These are phyloP conservation scores for Plasmodium chabaudi DNA, from an alignment of 169 alveolate species.

Conservation along the genomic window DNA sequence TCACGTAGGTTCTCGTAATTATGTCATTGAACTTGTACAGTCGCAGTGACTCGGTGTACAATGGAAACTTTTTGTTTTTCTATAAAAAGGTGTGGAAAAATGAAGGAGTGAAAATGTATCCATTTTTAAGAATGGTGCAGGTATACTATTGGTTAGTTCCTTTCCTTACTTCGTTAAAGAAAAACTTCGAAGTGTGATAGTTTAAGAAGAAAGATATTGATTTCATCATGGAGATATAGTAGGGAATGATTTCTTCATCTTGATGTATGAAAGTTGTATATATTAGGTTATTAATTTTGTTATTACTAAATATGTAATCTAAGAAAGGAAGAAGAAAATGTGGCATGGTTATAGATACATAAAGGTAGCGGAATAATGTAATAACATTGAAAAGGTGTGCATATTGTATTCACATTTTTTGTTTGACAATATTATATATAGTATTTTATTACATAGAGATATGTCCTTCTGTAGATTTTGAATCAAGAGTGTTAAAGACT, in stretches of 20 bases:
- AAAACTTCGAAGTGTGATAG: conserved; percentile 62
- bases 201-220: conserved; percentile 56
- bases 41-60: conserved; percentile 51
- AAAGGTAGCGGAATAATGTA: no score
- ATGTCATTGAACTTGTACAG: conserved; percentile 61
- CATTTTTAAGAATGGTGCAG: background rate
- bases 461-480: conserved; percentile 61
- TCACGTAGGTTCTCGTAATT: conserved; percentile 55
- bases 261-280: conserved; percentile 57
- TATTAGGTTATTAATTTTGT: conserved; percentile 49
- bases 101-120: background rate
- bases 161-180: conserved; percentile 47
- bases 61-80: conserved; percentile 70
- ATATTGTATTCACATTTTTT: background rate
- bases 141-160: background rate
- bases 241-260: conserved; percentile 73
- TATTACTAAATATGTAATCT: conserved; percentile 68
- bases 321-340: background rate
- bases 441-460: conserved; percentile 20
- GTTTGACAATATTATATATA: background rate
- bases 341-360: background rate
- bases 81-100: conserved; percentile 10
- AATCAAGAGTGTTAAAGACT: conserved; percentile 44
- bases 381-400: background rate
- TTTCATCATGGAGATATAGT: conserved; percentile 57